Base-by-base conservation (phyloP, 2,329 filamentous ascomycete genomes). In the Fusarium redolens region DNA sequence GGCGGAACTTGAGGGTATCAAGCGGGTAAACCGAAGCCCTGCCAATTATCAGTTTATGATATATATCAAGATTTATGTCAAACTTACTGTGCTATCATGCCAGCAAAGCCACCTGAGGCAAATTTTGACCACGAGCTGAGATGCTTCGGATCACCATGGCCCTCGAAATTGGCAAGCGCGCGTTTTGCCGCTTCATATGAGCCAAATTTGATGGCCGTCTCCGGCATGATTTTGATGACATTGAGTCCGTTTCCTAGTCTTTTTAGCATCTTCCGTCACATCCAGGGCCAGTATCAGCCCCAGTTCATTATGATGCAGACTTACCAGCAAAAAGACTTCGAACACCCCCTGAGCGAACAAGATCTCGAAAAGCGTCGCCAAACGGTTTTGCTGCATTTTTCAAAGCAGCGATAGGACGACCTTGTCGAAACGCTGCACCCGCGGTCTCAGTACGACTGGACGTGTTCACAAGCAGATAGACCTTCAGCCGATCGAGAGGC, bases 131-230 rank as follows among this genome's bases (percentile, higher is more conserved):
- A 92, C 4, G 93, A 91, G 73, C 92, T 92, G 74, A 98, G 96
- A 60, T 89, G 87, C 71, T 90, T 91, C 1, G 94, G 88, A 80
- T 98, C 94, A 71, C 91, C 88, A 78, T 97, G 95, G 11, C 96
- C 96, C 86, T 98, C 96, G 56, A 98, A 83, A 67, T 90, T 91
- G 54, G 96, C 94, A 68, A 98, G 90, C 7, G 92, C 90, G 71
- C 94, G 91, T 86, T 98, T 99, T 13, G 95, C 92, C 57, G 94
- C 95, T 89, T 99, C 96, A 79, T 98, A 99, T 25, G 95, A 96
- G 68, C 96, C 96, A 81, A 99, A 99, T 83, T 98, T 97, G 80
- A 99, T 97, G 31, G 96, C 96, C 33, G 96, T 98, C 84, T 99
- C 96, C 1, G 96, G 96, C 94, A 98, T 97, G 68, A 99, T 96